Evolutionary conservation across 2,329 filamentous ascomycete species (phyloP), one percentile per base, ranked within the genome.

Genomic region (Orbilia javanica): DNA sequence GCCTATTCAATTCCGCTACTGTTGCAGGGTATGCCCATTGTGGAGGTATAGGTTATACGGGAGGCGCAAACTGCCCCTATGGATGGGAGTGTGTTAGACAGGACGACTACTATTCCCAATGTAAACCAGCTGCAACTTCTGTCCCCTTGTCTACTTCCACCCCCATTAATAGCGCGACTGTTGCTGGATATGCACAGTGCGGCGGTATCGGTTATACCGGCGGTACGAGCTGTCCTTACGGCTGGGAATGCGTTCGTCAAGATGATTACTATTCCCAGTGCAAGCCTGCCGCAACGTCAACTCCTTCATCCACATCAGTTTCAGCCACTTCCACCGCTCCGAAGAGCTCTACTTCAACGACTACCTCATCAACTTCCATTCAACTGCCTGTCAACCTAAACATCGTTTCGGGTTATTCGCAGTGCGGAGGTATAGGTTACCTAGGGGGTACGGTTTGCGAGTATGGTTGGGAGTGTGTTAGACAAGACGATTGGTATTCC

Each of bases 191-290:
- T 31, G 73, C 15, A 11, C 75, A 78, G 44, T 78, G 79, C 57
- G 80, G 80, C 48, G 80, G 80, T 48, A 64, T 34, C 6, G 55
- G 65, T 5, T 81, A 57, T 39, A 80, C 55, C 6, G 80, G 80
- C 8, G 13, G 44, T 15, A 81, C 67, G 1, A 65, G 44, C 18
- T 81, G 80, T 53, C 71, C 64, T 18, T 34, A 52, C 7, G 80
- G 79, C 3, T 72, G 69, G 20, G 42, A 66, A 53, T 82, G 81
- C 63, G 48, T 50, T 20, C 57, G 67, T 29, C 29, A 22, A 18
- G 79, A 80, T 62, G 39, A 65, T 10, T 82, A 79, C 52, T 81
- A 82, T 44, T 80, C 77, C 20, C 81, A 82, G 71, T 71, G 67
- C 67, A 25, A 25, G 4, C 67, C 67, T 11, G 67, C 42, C 0